Conservation (phyloP, 805 yeast species). For the Phaffomyces opuntiae region DNA sequence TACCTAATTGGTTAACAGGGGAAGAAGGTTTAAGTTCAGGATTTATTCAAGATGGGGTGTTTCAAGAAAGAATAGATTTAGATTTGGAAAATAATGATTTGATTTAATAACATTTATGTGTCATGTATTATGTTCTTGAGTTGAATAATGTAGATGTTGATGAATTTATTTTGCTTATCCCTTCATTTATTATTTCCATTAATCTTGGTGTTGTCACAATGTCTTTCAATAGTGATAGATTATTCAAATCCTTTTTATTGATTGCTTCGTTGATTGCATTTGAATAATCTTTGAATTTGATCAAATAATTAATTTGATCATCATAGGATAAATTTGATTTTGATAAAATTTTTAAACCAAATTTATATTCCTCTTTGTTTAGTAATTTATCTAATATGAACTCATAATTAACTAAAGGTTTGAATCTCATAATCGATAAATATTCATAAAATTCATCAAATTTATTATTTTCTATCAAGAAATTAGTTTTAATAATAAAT, state of each 20-base stretch:
- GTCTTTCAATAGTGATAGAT: constrained; percentile 2
- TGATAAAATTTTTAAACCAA: constrained; percentile 14
- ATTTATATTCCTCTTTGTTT: constrained; percentile 8
- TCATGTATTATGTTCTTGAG: constrained; percentile 1
- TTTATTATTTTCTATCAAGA: constrained; percentile 36
- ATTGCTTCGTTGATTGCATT: constrained; percentile 18
- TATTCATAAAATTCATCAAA: constrained; percentile 52
- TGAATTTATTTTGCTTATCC: constrained; percentile 2
- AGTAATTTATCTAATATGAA: constrained; percentile 35
- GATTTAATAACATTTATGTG: neutral
- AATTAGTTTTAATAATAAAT: constrained; percentile 46
- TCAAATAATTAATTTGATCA: constrained; percentile 10
- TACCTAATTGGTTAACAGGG: constrained; percentile 79
- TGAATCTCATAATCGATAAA: constrained; percentile 30
- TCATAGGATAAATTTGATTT: constrained; percentile 14
- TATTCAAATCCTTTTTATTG: constrained; percentile 12
- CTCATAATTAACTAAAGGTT: constrained; percentile 66
- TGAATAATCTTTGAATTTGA: constrained; percentile 16
- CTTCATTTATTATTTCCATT: constrained; percentile 4
- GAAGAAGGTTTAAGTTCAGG: constrained; percentile 45
- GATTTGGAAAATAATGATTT: neutral
- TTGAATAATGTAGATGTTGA: constrained; percentile 2
- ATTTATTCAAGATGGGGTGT: constrained; percentile 26
- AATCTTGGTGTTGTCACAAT: constrained; percentile 9
- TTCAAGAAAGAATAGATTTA: neutral